phyloP scores from a whole-genome alignment of 139 green algal genomes.

The Bryopsis sp. region DNA sequence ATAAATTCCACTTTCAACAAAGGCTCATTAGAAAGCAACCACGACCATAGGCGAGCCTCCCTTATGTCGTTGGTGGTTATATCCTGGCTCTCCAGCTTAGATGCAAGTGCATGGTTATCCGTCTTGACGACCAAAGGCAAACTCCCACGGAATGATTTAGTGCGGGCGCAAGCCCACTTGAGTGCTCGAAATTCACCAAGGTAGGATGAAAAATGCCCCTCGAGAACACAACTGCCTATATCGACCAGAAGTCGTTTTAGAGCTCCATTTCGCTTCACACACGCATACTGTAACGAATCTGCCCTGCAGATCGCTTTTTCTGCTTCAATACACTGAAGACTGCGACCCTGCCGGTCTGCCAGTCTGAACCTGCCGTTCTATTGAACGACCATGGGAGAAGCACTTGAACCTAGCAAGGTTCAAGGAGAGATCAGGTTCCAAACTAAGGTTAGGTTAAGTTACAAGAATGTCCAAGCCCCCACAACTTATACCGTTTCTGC shows the following conservation, averaged over 20 bases:
- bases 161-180: slow-evolving; percentile 9
- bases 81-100: background rate
- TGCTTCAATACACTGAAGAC: no score
- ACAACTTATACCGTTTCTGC: no score
- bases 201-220: background rate
- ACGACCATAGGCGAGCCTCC: background rate
- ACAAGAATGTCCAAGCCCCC: no score
- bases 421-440: no score
- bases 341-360: no score
- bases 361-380: no score
- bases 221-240: background rate
- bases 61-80: background rate
- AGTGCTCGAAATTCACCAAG: slow-evolving; percentile 11
- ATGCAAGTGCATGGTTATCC: slow-evolving; percentile 12
- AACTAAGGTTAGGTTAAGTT: no score
- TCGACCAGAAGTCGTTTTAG: background rate
- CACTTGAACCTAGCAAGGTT: no score
- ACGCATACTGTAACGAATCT: no score
- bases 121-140: background rate
- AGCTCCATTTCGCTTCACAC: no score
- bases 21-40: slow-evolving; percentile 4
- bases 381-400: no score
- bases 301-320: no score
- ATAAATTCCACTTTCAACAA: slow-evolving; percentile 15
- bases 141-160: slow-evolving; percentile 8